Base-by-base conservation (phyloP, 208 protist genomes). In the Entamoeba invadens region DNA sequence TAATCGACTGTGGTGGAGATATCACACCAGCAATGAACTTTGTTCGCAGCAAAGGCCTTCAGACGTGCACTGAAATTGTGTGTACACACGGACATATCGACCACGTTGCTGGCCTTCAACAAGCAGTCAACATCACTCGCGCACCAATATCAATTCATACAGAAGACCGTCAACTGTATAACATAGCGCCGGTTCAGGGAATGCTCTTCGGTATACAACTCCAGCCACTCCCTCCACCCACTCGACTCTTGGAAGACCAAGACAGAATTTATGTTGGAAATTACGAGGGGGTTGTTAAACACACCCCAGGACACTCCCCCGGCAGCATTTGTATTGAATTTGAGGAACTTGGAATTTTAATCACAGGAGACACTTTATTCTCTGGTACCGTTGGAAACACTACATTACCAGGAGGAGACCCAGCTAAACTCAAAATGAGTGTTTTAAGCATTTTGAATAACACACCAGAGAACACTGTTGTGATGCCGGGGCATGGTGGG, bases 281-380 rank as follows among this genome's bases (percentile, higher is more conserved):
- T 0, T 87, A 87, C 38, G 57, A 87, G 38, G 57, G 57, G 12
- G 57, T 87, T 87, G 57, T 87, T 14, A 42, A 38, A 6, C 87
- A 93, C 45, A 93, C 87, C 21, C 93, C 93, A 31, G 93, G 93
- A 4, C 93, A 94, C 45, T 93, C 87, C 6, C 93, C 93, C 18
- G 93, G 93, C 1, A 46, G 35, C 44, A 93, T 94, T n/a, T 94
- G 93, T 44, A 57, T 94, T 5, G 50, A 93, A 31, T 91, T 51
- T 87, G 46, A 57, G 18, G 38, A 46, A 10, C 12, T 51, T 42
- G 45, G 10, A 5, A 47, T 93, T 35, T n/a, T 94, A 4, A 51
- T 94, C 21, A 47, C 77, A 44, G 93, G 93, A 68, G 93, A 94
- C 72, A 93, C 68, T 31, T 16, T 94, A 14, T 94, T 93, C 35